Base-by-base conservation (phyloP, 202 grass and related monocot species). In the Panicum hallii region DNA sequence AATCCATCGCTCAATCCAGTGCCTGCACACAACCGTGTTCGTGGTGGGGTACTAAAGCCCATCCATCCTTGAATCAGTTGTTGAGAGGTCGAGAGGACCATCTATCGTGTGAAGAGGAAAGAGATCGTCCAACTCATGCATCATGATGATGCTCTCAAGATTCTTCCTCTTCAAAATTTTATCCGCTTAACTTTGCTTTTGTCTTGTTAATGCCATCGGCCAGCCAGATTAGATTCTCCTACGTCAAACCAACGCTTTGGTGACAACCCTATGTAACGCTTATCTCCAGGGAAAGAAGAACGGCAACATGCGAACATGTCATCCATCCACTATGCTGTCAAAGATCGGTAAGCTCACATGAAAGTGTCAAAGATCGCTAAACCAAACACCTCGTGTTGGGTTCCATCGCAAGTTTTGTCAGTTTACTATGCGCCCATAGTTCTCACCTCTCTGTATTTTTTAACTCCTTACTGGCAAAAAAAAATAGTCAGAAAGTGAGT, bases 171-270 rank as follows among this genome's bases (percentile, higher is more conserved):
- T 43, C 50, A 17, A 11, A 68, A 9, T 5, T n/a, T 60, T 10
- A 52, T 43, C 14, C 32, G 22, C n/a, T 69, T 38, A 4, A 6
- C 11, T 26, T 34, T 11, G 12, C 45, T 63, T 63, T 62, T 70
- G 55, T 70, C 53, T 71, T n/a, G 58, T 56, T 60, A 81, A 61
- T 88, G 19, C 19, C 45, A 56, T 52, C 68, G 52, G 58, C 67
- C 46, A 50, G 28, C 71, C 7, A 23, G 64, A 77, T 40, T 38
- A 20, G 73, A 83, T 72, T 88, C 80, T 79, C 28, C 40, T 9
- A 38, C 54, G 22, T 72, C 63, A 32, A 68, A 36, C 6, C 52
- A 15, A 45, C 4, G 16, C 23, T 5, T 55, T 47, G 64, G 22
- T 70, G 43, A 14, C 44, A 74, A 66, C 22, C 12, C 58, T n/a